Evolutionary conservation across 164 flowering plant genomes (phyloP), one percentile per base, ranked within the genome.

Genomic region (Sedum album): DNA sequence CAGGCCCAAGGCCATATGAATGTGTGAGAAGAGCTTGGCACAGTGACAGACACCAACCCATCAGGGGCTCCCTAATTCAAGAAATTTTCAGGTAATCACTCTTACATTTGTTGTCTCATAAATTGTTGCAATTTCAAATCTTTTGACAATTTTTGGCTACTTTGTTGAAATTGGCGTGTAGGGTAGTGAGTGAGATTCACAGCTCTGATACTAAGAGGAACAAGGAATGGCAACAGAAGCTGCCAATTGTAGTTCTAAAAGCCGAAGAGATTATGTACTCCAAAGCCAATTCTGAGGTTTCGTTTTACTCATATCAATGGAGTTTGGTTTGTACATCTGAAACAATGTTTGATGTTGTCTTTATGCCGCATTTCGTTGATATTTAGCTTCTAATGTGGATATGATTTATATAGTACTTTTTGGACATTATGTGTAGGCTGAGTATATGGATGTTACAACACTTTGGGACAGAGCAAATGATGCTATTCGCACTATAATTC

Each of bases 211-310:
- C 96, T 48, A 89, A 75, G 78, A 89, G 84, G 85, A 93, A 93
- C 84, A 89, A 74, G 77, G 97, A 93, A 79, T 93, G 96, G 96
- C 97, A 89, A 71, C 88, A 84, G 75, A 93, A 90, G 81, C 86
- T 93, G 20, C 98, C 98, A 72, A 67, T 84, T 68, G 98, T 93
- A 63, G 98, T 93, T 38, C 71, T 93, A 65, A 93, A 80, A 83
- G 93, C 94, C 18, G 98, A 93, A 73, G 97, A 93, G 77, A 93
- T 93, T 69, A 81, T 93, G 86, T 93, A 90, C 74, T 93, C 97
- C 68, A 93, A 93, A 74, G 98, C 98, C 76, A 93, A 88, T 79
- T 90, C 98, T 14, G 96, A 93, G 98, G 98, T 93, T 51, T 13
- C 21, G 28, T 36, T 41, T 25, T 55, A 9, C 31, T 55, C 15